Evolutionary conservation across 441 rosid species (phyloP).

Genomic region (Adansonia gregorii): DNA sequence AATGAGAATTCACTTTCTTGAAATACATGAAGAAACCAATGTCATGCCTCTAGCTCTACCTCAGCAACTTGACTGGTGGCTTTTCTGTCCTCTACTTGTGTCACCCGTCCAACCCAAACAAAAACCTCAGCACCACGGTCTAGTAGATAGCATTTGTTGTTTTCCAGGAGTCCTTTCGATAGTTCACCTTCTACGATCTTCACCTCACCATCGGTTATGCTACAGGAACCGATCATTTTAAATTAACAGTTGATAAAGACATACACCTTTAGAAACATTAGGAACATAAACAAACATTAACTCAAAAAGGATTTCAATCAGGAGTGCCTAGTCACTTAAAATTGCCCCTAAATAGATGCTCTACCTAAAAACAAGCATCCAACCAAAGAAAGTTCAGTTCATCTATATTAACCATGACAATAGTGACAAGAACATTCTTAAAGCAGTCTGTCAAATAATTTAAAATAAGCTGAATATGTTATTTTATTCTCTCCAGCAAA

Average conservation of each 20-base stretch:
- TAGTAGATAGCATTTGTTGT: conserved; percentile 82
- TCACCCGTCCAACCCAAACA: conserved; percentile 96
- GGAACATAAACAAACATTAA: background rate
- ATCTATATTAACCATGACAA: conserved; percentile 3
- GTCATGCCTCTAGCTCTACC: conserved; percentile 61
- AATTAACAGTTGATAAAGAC: conserved; percentile 34
- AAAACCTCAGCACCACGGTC: conserved; percentile 91
- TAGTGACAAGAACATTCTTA: conserved; percentile 2
- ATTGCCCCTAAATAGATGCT: conserved; percentile 1
- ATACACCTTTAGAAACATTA: conserved; percentile 15
- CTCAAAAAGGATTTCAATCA: conserved; percentile 6
- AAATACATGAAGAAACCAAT: conserved; percentile 29
- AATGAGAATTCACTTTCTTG: conserved; percentile 33
- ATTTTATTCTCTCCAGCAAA: conserved; percentile 6
- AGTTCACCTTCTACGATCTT: conserved; percentile 78
- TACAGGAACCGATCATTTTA: conserved; percentile 37
- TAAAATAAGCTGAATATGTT: background rate
- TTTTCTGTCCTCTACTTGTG: conserved; percentile 98
- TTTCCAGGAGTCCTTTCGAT: conserved; percentile 83
- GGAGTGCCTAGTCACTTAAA: conserved; percentile 12
- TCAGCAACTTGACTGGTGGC: conserved; percentile 78
- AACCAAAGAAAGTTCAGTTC: conserved; percentile 9
- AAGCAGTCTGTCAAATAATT: background rate
- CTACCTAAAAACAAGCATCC: conserved; percentile 8
- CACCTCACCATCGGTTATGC: conserved; percentile 69